phyloP scores from a whole-genome alignment of 305 asterid genomes.

The Fraxinus platypoda region DNA sequence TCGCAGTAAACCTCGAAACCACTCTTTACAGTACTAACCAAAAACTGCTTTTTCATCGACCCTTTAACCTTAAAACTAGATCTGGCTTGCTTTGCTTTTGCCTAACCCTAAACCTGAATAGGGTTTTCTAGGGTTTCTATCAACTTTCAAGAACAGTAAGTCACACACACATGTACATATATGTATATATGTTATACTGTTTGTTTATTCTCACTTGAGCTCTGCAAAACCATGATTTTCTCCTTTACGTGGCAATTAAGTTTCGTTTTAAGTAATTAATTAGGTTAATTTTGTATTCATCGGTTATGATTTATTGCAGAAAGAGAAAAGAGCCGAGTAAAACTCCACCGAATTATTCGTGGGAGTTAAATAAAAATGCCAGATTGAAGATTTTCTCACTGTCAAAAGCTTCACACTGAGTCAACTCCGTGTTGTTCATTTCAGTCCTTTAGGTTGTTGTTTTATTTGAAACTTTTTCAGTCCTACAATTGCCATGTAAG shows the following conservation, averaged over 20 bases:
- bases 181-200: neutral
- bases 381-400: neutral
- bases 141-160: conserved; percentile 1
- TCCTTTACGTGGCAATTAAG: neutral
- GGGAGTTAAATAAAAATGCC: no score
- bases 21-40: conserved; percentile 20
- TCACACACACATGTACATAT: neutral
- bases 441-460: conserved; percentile 13
- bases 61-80: conserved; percentile 35
- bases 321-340: conserved; percentile 22
- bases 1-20: conserved; percentile 25
- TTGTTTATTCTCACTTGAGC: neutral
- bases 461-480: conserved; percentile 1
- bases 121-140: conserved; percentile 19
- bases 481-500: conserved; percentile 39
- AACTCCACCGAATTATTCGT: conserved; percentile 34
- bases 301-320: conserved; percentile 9
- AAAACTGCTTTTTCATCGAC: conserved; percentile 23
- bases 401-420: conserved; percentile 40
- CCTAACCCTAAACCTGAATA: conserved; percentile 42
- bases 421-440: conserved; percentile 24
- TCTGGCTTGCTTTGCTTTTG: conserved; percentile 31
- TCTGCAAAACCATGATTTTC: neutral
- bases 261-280: neutral
- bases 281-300: neutral